Evolutionary conservation across 1,284 basidiomycete genomes (phyloP).

Genomic region (Chalciporus sp.): DNA sequence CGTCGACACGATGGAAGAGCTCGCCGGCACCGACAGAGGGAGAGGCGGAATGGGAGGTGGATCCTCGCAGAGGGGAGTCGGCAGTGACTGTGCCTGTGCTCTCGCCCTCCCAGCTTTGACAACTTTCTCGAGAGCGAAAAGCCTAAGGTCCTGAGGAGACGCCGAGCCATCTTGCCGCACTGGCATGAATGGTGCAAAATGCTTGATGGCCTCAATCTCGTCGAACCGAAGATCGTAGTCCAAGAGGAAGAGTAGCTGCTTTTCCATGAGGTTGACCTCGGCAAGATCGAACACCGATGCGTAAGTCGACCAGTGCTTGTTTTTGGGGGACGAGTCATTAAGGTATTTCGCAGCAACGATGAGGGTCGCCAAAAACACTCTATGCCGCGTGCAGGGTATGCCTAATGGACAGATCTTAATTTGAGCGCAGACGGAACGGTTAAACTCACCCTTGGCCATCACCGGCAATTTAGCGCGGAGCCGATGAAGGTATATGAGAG

Average conservation of each 20-base stretch:
- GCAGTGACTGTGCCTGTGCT: slow-evolving; percentile 48
- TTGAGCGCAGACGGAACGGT: background rate
- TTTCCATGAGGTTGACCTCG: slow-evolving; percentile 97
- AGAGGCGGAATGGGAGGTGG: slow-evolving; percentile 40
- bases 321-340: slow-evolving; percentile 95
- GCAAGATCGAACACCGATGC: slow-evolving; percentile 72
- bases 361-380: slow-evolving; percentile 93
- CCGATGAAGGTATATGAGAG: slow-evolving; percentile 92
- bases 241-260: slow-evolving; percentile 86
- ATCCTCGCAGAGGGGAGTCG: slow-evolving; percentile 43
- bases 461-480: slow-evolving; percentile 80
- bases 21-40: slow-evolving; percentile 25
- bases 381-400: slow-evolving; percentile 90
- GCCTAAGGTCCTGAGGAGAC: slow-evolving; percentile 44
- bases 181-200: slow-evolving; percentile 65
- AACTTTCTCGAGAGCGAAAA: slow-evolving; percentile 62
- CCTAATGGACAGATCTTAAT: slow-evolving; percentile 46
- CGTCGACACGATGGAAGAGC: slow-evolving; percentile 41
- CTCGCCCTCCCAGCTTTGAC: slow-evolving; percentile 57
- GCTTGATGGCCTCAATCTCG: slow-evolving; percentile 70
- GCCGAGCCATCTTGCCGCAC: slow-evolving; percentile 20
- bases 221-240: slow-evolving; percentile 89
- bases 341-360: slow-evolving; percentile 98
- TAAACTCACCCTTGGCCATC: slow-evolving; percentile 76
- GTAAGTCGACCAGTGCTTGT: slow-evolving; percentile 89